phyloP scores from a whole-genome alignment of 192 early-diverging fungal genomes.

The Coemansia pectinata region DNA sequence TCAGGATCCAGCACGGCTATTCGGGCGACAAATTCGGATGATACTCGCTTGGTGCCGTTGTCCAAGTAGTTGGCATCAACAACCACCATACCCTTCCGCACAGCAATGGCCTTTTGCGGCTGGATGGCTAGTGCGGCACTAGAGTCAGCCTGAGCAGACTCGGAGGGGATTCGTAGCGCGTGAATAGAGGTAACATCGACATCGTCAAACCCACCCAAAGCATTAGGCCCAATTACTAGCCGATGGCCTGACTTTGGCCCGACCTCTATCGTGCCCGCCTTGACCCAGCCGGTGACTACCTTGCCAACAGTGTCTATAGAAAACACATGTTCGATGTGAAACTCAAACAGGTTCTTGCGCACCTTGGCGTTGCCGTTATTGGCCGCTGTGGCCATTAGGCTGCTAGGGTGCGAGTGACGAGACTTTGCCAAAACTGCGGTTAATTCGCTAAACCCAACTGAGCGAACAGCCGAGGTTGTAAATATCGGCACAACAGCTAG shows the following conservation, averaged over 20 bases:
- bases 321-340: conserved; percentile 84
- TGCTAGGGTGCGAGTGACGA: conserved; percentile 8
- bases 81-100: conserved; percentile 62
- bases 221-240: conserved; percentile 67
- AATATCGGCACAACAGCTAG: conserved; percentile 77
- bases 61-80: conserved; percentile 32
- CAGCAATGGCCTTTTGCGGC: conserved; percentile 16
- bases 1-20: conserved; percentile 27
- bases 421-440: conserved; percentile 73
- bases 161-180: conserved; percentile 74
- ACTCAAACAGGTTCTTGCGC: conserved; percentile 50
- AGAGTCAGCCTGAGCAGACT: conserved; percentile 67
- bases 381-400: conserved; percentile 12
- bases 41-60: conserved; percentile 9
- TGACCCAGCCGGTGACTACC: conserved; percentile 66
- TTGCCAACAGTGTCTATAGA: conserved; percentile 60
- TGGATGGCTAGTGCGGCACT: conserved; percentile 76
- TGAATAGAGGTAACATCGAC: conserved; percentile 78
- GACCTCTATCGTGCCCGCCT: conserved; percentile 56
- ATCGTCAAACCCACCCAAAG: conserved; percentile 64
- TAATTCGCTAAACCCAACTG: conserved; percentile 66
- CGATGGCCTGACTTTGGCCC: conserved; percentile 12
- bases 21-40: conserved; percentile 29
- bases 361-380: conserved; percentile 28
- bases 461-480: conserved; percentile 80